phyloP scores from a whole-genome alignment of 495 filamentous ascomycete species.

The Glonium stellatum region DNA sequence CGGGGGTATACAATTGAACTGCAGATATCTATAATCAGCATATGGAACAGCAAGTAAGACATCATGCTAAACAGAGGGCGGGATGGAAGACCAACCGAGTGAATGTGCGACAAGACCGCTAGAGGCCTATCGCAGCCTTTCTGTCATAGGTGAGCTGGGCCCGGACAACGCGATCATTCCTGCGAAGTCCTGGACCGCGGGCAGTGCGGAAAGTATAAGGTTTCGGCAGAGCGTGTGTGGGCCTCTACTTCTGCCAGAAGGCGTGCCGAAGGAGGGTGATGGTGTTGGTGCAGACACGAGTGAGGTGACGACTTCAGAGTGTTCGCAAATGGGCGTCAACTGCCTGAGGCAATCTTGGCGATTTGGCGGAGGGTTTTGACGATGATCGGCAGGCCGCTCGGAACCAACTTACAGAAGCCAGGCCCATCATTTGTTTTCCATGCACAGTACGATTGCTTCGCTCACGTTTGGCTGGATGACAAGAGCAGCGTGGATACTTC shows the following conservation, averaged over 20 bases:
- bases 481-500: too few relatives aligned
- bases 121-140: conserved; percentile 20
- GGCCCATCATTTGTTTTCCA: neutral
- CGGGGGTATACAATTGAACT: neutral
- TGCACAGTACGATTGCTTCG: neutral
- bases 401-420: neutral
- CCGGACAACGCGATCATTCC: conserved; percentile 22
- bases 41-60: neutral
- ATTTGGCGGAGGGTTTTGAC: neutral
- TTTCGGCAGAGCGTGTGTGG: neutral
- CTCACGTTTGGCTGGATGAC: neutral
- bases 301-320: neutral
- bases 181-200: conserved; percentile 14
- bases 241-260: neutral
- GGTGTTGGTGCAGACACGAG: neutral
- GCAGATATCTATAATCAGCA: neutral
- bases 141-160: conserved; percentile 11
- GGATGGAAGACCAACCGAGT: neutral
- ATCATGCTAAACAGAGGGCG: neutral
- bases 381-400: neutral
- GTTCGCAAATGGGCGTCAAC: neutral
- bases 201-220: conserved; percentile 3
- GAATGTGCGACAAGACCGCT: conserved; percentile 4
- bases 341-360: neutral
- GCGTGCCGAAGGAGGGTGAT: neutral